Conservation (phyloP, 192 early-diverging fungal genomes). For the Backusella mclennaniae region DNA sequence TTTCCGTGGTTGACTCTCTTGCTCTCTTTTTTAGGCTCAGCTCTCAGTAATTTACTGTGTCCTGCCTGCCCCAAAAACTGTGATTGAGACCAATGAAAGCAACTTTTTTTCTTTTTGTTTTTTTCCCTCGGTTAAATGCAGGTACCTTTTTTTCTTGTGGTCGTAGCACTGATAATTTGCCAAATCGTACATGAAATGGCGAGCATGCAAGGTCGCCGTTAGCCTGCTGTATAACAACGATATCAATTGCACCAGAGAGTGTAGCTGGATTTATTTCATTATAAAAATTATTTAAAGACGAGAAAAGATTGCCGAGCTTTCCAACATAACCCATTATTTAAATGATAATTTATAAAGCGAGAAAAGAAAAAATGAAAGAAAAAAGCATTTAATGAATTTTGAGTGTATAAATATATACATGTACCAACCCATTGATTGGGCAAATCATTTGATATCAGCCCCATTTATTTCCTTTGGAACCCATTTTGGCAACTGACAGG, state of each 20-base stretch:
- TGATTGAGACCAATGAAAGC: neutral
- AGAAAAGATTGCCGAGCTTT: constrained; percentile 57
- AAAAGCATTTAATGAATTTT: neutral
- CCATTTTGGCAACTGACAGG: neutral
- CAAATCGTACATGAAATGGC: constrained; percentile 98
- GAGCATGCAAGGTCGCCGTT: constrained; percentile 86
- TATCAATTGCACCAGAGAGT: constrained; percentile 95
- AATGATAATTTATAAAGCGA: neutral
- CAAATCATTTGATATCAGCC: neutral
- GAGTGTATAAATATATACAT: neutral
- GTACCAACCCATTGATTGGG: neutral
- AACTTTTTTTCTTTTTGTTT: neutral
- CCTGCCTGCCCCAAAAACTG: constrained; percentile 6
- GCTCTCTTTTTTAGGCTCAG: neutral
- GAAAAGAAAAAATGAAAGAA: neutral
- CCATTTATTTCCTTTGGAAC: neutral
- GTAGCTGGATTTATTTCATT: constrained; percentile 96
- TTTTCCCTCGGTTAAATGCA: neutral
- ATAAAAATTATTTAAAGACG: constrained; percentile 85
- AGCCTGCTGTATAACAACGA: constrained; percentile 83
- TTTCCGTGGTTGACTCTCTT: neutral
- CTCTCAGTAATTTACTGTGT: neutral
- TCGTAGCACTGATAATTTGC: constrained; percentile 88
- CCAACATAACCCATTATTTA: constrained; percentile 59
- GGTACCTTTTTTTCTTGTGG: constrained; percentile 90